Percentiles rank a stretch among this genome's conserved stretches.
Conservation (phyloP, 1,284 basidiomycete genomes). For the Waitea zeae region DNA sequence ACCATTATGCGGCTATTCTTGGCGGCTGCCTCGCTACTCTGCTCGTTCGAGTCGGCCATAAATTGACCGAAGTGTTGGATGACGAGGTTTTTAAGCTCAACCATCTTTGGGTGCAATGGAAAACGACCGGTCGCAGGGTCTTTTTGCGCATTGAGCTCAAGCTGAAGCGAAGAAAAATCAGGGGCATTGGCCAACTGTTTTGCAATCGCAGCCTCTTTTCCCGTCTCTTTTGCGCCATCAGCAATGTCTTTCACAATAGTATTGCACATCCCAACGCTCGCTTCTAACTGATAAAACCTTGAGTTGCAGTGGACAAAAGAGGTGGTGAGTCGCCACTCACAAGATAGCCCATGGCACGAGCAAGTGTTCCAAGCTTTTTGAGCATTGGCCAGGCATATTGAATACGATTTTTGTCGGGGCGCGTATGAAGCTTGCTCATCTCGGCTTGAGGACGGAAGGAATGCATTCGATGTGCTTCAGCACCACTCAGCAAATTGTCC, state of each 20-base stretch:
- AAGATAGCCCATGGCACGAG: constrained; percentile 68
- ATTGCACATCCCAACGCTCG: constrained; percentile 68
- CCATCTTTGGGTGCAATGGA: constrained; percentile 84
- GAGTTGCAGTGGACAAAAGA: neutral
- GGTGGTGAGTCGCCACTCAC: constrained; percentile 25
- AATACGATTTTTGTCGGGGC: constrained; percentile 13
- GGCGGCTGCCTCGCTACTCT: constrained; percentile 11
- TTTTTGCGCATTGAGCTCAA: constrained; percentile 21
- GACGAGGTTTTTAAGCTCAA: constrained; percentile 58
- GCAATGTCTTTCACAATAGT: constrained; percentile 31
- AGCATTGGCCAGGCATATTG: constrained; percentile 10
- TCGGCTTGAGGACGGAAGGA: constrained; percentile 30
- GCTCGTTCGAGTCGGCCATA: constrained; percentile 16
- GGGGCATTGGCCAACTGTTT: too few relatives aligned
- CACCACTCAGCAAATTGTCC: constrained; percentile 12
- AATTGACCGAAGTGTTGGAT: constrained; percentile 64
- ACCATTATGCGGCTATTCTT: constrained; percentile 59
- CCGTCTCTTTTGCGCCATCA: constrained; percentile 16
- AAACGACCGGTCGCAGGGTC: constrained; percentile 32
- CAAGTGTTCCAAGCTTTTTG: constrained; percentile 24
- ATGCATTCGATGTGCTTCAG: constrained; percentile 21
- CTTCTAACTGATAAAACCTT: constrained; percentile 44
- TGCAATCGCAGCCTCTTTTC: constrained; percentile 19
- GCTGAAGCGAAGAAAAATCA: too few relatives aligned
- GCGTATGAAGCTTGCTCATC: constrained; percentile 17